phyloP scores from a whole-genome alignment of 2,329 filamentous ascomycete species.

The Plectosphaerella plurivora region DNA sequence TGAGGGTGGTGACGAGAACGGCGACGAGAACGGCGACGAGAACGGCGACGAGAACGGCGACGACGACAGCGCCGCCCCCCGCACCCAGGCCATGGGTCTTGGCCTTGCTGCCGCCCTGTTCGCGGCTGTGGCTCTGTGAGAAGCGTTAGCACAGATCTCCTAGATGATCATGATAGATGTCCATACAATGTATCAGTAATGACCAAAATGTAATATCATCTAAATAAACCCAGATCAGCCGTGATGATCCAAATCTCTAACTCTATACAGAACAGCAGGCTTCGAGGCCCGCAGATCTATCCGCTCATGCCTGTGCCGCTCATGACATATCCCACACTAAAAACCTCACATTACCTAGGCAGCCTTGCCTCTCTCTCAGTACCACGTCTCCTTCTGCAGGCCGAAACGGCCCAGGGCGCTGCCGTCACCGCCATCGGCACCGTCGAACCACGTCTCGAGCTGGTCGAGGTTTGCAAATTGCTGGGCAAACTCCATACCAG shows the following conservation, averaged over 20 bases:
- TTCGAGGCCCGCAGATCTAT: not conserved
- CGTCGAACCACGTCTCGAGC: slow-evolving; percentile 47
- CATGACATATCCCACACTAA: not conserved
- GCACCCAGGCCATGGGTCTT: not conserved
- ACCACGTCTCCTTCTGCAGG: slow-evolving; percentile 20
- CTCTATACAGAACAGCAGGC: not conserved
- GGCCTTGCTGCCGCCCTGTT: not conserved
- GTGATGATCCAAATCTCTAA: too few relatives aligned
- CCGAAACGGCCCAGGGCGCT: slow-evolving; percentile 48
- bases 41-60: not conserved
- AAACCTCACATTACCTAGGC: not conserved
- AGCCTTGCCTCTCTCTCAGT: not conserved
- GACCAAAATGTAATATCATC: not conserved
- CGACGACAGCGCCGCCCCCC: not conserved
- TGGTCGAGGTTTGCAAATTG: slow-evolving; percentile 55
- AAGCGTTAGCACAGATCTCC: not conserved
- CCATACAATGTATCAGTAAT: not conserved
- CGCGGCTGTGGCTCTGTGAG: not conserved
- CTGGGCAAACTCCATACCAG: slow-evolving; percentile 49
- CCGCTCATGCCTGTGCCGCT: not conserved
- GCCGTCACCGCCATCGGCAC: slow-evolving; percentile 43
- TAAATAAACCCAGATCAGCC: not conserved
- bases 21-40: not conserved
- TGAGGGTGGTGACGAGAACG: not conserved
- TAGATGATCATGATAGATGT: not conserved